A percentile compares a stretch with the other conserved stretches of the same genome.
Conservation (phyloP, 2,329 filamentous ascomycete genomes). For the Elsinoe ampelina region DNA sequence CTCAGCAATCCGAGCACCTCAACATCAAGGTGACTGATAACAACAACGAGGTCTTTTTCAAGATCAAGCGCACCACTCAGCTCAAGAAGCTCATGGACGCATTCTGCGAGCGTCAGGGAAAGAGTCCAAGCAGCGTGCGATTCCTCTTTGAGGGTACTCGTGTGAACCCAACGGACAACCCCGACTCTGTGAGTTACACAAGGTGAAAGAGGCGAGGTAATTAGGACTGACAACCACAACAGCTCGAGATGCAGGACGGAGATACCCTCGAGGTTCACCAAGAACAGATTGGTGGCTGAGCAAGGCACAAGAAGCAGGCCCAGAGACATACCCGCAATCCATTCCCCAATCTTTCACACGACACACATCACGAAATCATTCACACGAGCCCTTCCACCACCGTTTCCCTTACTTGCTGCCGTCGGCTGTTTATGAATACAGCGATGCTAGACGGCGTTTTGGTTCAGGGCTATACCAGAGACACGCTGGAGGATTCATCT, state of each 20-base stretch:
- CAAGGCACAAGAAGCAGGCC: background rate
- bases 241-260: constrained; percentile 96
- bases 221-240: constrained; percentile 12
- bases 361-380: background rate
- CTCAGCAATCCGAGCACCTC: constrained; percentile 62
- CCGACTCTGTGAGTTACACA: constrained; percentile 65
- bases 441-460: background rate
- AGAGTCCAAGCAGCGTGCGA: constrained; percentile 71
- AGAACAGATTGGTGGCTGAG: constrained; percentile 80
- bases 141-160: constrained; percentile 96
- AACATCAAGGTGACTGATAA: constrained; percentile 99
- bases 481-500: background rate
- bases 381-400: background rate
- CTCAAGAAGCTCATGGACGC: constrained; percentile 98
- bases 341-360: background rate
- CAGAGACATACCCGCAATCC: background rate
- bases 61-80: constrained; percentile 95
- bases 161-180: constrained; percentile 80
- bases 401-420: background rate
- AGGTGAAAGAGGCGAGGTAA: background rate
- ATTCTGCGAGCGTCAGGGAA: constrained; percentile 94
- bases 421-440: background rate
- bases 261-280: constrained; percentile 96
- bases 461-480: background rate
- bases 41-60: constrained; percentile 99